Base-by-base conservation (phyloP, 768 basidiomycete species). In the Panaeolus papilionaceus region DNA sequence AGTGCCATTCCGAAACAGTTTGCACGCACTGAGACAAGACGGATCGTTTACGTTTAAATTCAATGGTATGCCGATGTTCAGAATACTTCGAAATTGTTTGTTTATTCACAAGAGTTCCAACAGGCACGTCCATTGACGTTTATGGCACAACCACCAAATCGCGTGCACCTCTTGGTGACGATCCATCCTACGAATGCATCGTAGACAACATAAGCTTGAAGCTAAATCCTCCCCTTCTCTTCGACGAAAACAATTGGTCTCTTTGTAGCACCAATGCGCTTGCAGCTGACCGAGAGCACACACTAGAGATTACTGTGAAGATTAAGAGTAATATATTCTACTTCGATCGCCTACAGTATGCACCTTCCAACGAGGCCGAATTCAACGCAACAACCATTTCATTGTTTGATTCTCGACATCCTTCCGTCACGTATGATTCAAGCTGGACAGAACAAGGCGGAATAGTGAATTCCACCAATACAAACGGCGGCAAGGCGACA, bases 41-140 rank as follows among this genome's bases (percentile, higher is more conserved):
- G 75, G 66, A 2, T 75, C 71, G 61, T 54, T 78, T 7, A 69
- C 73, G 1, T 78, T 77, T 42, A 66, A 67, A 2, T 78, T 77
- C 66, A 64, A 65, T 61, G 78, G 77, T 77, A 23, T 18, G 73
- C 38, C 33, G 33, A 3, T 33, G 33, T 47, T 66, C 14, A 14
- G 39, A 40, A 40, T 40, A 5, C 33, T 33, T 33, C 33, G 33
- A 33, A 33, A 33, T 33, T 2, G 33, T 33, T 5, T n/a, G 20
- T 20, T 42, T 12, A 20, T 45, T 64, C 9, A n/a, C n/a, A 18
- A 14, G 45, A 45, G 12, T 7, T 16, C 6, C 9, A 45, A 16
- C 39, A 42, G 58, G 26, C 14, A 33, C 47, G 14, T 37, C 47
- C 6, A 18, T 63, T 49, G 14, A 45, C 20, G 40, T 63, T 26